phyloP scores from a whole-genome alignment of 148 eudicot species.

The Cornus suecica region DNA sequence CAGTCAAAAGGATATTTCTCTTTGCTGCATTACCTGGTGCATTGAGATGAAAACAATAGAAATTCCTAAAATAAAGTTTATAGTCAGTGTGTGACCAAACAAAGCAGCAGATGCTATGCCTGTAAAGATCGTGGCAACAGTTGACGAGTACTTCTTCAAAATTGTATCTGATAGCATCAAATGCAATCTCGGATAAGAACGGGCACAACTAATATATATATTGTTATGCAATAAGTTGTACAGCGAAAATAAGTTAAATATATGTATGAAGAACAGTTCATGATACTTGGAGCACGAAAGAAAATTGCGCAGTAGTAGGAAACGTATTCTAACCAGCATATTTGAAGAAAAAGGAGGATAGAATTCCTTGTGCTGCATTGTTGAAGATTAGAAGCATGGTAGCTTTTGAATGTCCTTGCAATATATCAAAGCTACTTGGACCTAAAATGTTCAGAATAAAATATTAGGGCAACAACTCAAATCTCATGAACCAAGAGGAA shows the following conservation, averaged over 20 bases:
- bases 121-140: constrained; percentile 89
- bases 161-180: constrained; percentile 62
- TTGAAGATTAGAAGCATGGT: constrained; percentile 65
- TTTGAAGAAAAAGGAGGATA: constrained; percentile 71
- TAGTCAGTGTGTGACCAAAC: constrained; percentile 88
- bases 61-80: constrained; percentile 87
- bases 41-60: constrained; percentile 97
- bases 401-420: constrained; percentile 65
- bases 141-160: constrained; percentile 93
- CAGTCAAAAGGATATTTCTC: not conserved
- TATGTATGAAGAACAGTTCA: not conserved
- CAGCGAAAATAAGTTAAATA: not conserved
- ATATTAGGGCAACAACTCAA: constrained; percentile 7
- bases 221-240: not conserved
- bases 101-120: constrained; percentile 91
- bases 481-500: constrained; percentile 3
- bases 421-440: constrained; percentile 56
- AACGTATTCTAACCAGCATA: constrained; percentile 45
- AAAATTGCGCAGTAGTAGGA: not conserved
- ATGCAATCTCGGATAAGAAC: not conserved
- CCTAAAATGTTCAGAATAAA: constrained; percentile 32
- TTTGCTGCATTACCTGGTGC: constrained; percentile 79
- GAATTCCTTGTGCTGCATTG: constrained; percentile 70
- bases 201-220: not conserved
- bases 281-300: not conserved